phyloP scores from a whole-genome alignment of 2,329 filamentous ascomycete genomes.

The Clonostachys byssicola region DNA sequence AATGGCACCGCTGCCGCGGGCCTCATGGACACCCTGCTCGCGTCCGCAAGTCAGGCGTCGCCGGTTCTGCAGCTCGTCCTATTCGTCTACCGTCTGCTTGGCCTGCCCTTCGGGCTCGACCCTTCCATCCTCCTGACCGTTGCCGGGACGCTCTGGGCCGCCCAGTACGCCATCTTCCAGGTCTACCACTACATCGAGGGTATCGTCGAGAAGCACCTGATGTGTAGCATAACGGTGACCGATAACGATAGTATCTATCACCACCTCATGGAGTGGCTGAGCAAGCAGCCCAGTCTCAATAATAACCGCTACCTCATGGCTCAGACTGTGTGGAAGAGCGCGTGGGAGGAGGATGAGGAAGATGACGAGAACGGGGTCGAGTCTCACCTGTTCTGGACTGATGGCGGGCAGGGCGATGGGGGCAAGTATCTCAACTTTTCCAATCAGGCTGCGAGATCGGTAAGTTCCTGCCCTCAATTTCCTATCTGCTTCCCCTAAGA shows the following conservation, averaged over 20 bases:
- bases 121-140: slow-evolving; percentile 40
- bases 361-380: slow-evolving; percentile 23
- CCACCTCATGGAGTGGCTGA: slow-evolving; percentile 56
- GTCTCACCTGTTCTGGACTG: slow-evolving; percentile 24
- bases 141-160: slow-evolving; percentile 42
- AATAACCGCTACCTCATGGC: slow-evolving; percentile 49
- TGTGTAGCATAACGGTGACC: slow-evolving; percentile 46
- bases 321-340: slow-evolving; percentile 48
- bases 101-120: slow-evolving; percentile 40
- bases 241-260: slow-evolving; percentile 54
- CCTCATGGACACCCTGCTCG: slow-evolving; percentile 38
- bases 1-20: slow-evolving; percentile 11
- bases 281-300: slow-evolving; percentile 43
- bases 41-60: slow-evolving; percentile 30
- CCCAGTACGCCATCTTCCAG: slow-evolving; percentile 27
- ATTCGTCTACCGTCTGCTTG: slow-evolving; percentile 40
- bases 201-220: slow-evolving; percentile 39
- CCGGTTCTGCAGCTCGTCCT: slow-evolving; percentile 34
- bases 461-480: slow-evolving; percentile 14
- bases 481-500: neutral
- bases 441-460: slow-evolving; percentile 47
- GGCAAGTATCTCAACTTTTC: slow-evolving; percentile 53
- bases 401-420: slow-evolving; percentile 29
- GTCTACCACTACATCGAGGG: slow-evolving; percentile 23
- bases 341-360: slow-evolving; percentile 52